Base-by-base conservation (phyloP, 2,329 filamentous ascomycete genomes). In the Dothiorella sarmentorum region DNA sequence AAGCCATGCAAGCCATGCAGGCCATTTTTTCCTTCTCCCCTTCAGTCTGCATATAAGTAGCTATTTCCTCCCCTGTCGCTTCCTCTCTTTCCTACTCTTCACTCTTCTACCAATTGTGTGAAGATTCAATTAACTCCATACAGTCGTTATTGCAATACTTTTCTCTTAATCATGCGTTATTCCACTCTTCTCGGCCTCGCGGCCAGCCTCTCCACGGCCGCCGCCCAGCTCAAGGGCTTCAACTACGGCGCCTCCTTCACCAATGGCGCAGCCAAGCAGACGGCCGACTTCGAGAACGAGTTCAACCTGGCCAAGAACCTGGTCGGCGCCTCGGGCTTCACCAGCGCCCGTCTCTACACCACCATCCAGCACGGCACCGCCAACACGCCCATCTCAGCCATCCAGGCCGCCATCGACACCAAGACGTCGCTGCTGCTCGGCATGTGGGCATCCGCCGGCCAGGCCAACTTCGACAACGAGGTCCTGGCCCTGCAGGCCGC, bases 321-420 rank as follows among this genome's bases (percentile, higher is more conserved):
- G 15, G 77, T 79, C 20, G 86, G 86, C 43, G 85, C 86, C 56
- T 75, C 79, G 20, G 84, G 84, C 44, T 90, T 88, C 78, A 88
- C 77, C 66, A 86, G 82, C 61, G 87, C 85, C 42, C 85, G 88
- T 61, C 79, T 91, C n/a, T 91, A 88, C 75, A 90, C 88, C 64
- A 90, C 85, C 81, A 79, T 88, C 49, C 88, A 91, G 80, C 82
- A 75, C 24, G 85, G 84, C 63, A 86, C 87, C 5, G 73, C 81
- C 63, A 86, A 81, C 74, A 80, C 80, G 27, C 80, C 85, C 66
- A 91, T 88, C 68, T 78, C 82, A 38, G 89, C 68, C 63, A 90
- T 96, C 62, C 88, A 87, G 40, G 91, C 91, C 42, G 91, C 91
- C 67, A 91, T 96, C 73, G 82, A 81, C 65, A 90, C 90, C 67